Base-by-base conservation (phyloP, 2,329 filamentous ascomycete species). In the Aspergillus pseudoterreus region DNA sequence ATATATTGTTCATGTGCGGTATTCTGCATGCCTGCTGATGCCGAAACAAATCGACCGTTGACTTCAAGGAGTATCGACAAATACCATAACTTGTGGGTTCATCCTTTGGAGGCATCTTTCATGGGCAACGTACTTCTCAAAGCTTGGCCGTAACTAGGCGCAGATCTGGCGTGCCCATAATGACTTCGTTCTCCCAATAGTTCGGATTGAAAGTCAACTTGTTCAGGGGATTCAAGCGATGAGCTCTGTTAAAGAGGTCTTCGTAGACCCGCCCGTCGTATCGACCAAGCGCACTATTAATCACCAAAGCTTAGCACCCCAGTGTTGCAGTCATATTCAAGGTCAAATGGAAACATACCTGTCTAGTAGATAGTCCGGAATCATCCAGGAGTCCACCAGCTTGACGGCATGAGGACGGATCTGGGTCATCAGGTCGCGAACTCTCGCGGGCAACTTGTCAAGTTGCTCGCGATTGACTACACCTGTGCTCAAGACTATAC, bases 251-350 rank as follows among this genome's bases (percentile, higher is more conserved):
- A 53, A 73, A 81, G 38, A 81, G 60, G 49, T 79, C 75, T 58
- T 81, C 78, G 55, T 81, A 81, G 8, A 80, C 77, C 47, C 71
- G 75, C 3, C 78, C 78, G 60, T 81, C 78, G 50, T 71, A 75
- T 39, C 77, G 64, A 0, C 78, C 78, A 41, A 81, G 61, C 6
- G 39, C 39, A 42, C 39, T 42, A 22, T 6, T 10, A 19, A 22
- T 42, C 11, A 22, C 8, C 27, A 4, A 10, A 9, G 2, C 2
- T 42, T 22, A 42, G 19, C 12, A 42, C 24, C 6, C 1, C 14
- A 12, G 4, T 17, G 10, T 42, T 15, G 35, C 10, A 15, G 17
- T 19, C 77, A 74, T 60, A 75, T 79, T 45, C 42, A 42, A 9
- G 50, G 43, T 35, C 24, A 24, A 9, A 9, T n/a, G 17, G 24